Base-by-base conservation (phyloP, 2,329 filamentous ascomycete genomes). In the Penicillium oxalicum region DNA sequence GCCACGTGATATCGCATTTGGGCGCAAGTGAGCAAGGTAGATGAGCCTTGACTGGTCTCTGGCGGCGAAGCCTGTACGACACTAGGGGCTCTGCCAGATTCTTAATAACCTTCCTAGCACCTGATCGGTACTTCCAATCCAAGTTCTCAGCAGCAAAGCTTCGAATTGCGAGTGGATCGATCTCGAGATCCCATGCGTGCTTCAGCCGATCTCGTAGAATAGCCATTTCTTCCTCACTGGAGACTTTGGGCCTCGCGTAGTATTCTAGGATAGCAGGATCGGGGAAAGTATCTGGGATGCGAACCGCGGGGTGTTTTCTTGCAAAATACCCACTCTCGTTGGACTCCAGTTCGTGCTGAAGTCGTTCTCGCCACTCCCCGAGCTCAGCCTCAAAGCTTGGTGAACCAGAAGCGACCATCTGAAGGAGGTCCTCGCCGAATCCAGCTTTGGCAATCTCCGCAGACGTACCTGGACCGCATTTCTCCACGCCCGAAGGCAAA, bases 391-490 rank as follows among this genome's bases (percentile, higher is more conserved):
- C 59, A 9, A 68, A 44, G 18, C 67, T 58, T n/a, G 57, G 44
- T n/a, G 57, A 53, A 13, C 58, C 54, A 0, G 59, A 60, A 7
- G 83, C 87, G 84, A 96, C 24, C 66, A 70, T 13, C 69, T 74
- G 49, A 86, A 71, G 3, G 4, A 97, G 71, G 33, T 85, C 80
- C 49, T 77, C 80, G 2, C 91, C 93, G 67, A 91, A 97, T 0
- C 91, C 90, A 45, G 89, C 93, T 60, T 82, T 82, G 32, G 91
- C 91, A 46, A 93, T 94, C 65, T 96, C 89, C 57, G 87, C 93
- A 0, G 93, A 91, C 9, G 91, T 76, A 63, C 91, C 95, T 42
- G 89, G 82, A 1, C 93, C 93, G 59, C 91, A 95, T 4, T 88
- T 87, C 0, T 87, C 83, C 12, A 98, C 85, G 0, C 93, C 93